Evolutionary conservation across 1,284 basidiomycete genomes (phyloP).

Genomic region (Apiotrichum sp.): DNA sequence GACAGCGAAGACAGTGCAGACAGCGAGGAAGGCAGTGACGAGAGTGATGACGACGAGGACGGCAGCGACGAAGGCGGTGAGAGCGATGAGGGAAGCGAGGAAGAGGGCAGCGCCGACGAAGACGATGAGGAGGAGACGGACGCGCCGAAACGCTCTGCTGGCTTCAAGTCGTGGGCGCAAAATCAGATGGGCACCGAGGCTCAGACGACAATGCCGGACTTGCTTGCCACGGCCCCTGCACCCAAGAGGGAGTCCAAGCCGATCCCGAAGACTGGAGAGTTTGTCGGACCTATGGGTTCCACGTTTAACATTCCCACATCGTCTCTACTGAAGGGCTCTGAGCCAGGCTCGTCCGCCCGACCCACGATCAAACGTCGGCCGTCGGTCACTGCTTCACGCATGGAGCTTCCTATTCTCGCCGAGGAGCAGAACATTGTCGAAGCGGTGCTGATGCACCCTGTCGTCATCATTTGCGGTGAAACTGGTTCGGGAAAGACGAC

Average conservation of each 20-base stretch:
- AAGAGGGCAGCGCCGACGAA: too few species aligned
- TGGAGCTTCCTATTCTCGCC: constrained; percentile 79
- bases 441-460: constrained; percentile 75
- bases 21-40: constrained; percentile 15
- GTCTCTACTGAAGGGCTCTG: constrained; percentile 32
- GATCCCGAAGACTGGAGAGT: constrained; percentile 22
- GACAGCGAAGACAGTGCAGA: constrained; percentile 7
- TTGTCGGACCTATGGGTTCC: constrained; percentile 45
- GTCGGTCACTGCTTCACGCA: constrained; percentile 70
- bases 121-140: constrained; percentile 12
- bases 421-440: constrained; percentile 96
- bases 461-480: constrained; percentile 68
- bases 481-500: constrained; percentile 99
- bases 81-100: too few species aligned
- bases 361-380: constrained; percentile 63
- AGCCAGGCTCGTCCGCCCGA: constrained; percentile 44
- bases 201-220: constrained; percentile 5
- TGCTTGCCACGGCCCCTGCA: constrained; percentile 19
- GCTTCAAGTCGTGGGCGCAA: constrained; percentile 80
- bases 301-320: constrained; percentile 34
- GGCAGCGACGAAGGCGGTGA: constrained; percentile 1
- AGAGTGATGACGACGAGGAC: constrained; percentile 13
- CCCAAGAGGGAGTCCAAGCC: constrained; percentile 15
- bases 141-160: constrained; percentile 46
- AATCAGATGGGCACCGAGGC: constrained; percentile 52